Evolutionary conservation across 768 basidiomycete species (phyloP).

Genomic region (Naganishia antarctica): DNA sequence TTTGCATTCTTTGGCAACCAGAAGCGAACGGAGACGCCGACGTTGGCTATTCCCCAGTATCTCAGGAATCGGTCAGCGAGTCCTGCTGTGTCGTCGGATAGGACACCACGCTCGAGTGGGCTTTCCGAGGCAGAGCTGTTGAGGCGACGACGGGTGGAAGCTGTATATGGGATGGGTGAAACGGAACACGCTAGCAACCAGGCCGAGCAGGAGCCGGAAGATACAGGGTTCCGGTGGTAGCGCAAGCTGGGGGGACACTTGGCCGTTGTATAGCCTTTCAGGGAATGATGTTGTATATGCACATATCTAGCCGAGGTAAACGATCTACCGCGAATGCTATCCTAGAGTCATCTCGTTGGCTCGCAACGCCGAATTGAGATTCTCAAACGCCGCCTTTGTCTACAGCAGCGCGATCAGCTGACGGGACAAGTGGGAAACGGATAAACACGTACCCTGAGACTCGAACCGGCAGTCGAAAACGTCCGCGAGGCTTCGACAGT

Average conservation of each 20-base stretch:
- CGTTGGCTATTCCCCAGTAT: constrained; percentile 2
- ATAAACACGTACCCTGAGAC: constrained; percentile 3
- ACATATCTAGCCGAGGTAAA: too few relatives aligned
- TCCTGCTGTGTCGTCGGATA: constrained; percentile 11
- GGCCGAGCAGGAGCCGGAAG: not conserved
- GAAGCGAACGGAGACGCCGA: constrained; percentile 23
- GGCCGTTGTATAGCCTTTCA: not conserved
- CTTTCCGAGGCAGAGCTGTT: constrained; percentile 70
- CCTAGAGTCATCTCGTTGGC: not conserved
- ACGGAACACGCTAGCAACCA: not conserved
- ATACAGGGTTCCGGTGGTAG: constrained; percentile 17
- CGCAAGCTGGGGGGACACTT: too few relatives aligned
- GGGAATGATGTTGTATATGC: constrained; percentile 2
- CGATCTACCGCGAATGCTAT: too few relatives aligned
- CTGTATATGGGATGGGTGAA: constrained; percentile 51
- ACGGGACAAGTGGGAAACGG: not conserved
- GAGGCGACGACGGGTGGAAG: constrained; percentile 50
- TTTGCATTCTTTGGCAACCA: constrained; percentile 44
- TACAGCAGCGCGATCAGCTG: not conserved
- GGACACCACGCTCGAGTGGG: constrained; percentile 52
- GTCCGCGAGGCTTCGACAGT: constrained; percentile 7
- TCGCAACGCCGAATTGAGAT: not conserved
- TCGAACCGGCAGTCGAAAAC: constrained; percentile 7
- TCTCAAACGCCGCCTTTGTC: not conserved
- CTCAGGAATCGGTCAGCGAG: constrained; percentile 16